phyloP scores from a whole-genome alignment of 2,329 filamentous ascomycete species.

The Alternaria viburni region DNA sequence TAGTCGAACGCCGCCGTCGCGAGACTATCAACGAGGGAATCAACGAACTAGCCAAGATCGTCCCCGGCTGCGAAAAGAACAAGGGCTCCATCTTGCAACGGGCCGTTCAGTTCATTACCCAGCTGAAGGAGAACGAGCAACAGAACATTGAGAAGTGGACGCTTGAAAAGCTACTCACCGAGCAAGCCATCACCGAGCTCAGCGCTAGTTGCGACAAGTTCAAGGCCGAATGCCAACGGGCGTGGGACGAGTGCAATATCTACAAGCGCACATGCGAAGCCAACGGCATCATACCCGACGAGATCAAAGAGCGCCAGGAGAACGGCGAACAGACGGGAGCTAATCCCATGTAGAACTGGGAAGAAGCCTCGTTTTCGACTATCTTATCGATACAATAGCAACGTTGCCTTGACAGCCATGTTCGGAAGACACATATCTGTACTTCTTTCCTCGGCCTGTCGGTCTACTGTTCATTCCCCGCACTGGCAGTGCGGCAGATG shows the following conservation, averaged over 20 bases:
- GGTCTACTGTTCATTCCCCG: conserved; percentile 1
- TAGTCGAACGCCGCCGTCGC: conserved; percentile 92
- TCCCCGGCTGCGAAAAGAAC: conserved; percentile 98
- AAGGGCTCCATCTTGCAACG: conserved; percentile 96
- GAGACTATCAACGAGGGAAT: conserved; percentile 99
- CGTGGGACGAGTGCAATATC: conserved; percentile 77
- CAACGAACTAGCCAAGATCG: conserved; percentile 96
- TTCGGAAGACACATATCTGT: conserved; percentile 7
- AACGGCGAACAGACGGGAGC: conserved; percentile 46
- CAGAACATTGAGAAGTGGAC: conserved; percentile 96
- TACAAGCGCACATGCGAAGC: conserved; percentile 67
- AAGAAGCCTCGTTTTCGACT: background rate
- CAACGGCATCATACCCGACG: conserved; percentile 48
- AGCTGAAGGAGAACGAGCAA: conserved; percentile 91
- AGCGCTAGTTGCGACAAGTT: conserved; percentile 86
- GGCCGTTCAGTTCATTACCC: conserved; percentile 91
- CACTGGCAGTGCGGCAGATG: conserved; percentile 7
- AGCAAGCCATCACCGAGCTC: conserved; percentile 87
- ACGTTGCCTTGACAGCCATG: conserved; percentile 13
- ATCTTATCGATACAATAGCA: conserved; percentile 1
- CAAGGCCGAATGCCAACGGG: conserved; percentile 78
- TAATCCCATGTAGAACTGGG: conserved; percentile 25
- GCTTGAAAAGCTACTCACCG: conserved; percentile 85
- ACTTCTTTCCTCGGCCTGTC: conserved; percentile 4
- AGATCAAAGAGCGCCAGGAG: conserved; percentile 50